Base-by-base conservation (phyloP, 2,329 filamentous ascomycete species). In the Colletotrichum tabaci region DNA sequence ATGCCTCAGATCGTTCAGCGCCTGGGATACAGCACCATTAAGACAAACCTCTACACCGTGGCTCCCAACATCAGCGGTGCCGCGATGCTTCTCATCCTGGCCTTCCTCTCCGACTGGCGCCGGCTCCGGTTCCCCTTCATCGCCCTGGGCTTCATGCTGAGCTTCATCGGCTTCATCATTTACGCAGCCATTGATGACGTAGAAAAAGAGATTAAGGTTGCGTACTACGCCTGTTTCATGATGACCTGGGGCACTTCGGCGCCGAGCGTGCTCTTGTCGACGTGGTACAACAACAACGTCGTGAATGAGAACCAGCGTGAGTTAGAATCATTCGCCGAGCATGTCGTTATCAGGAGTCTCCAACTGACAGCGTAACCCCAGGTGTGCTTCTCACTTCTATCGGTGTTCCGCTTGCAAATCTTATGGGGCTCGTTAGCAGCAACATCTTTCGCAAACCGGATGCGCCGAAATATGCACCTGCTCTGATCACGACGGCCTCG, bases 231-330 rank as follows among this genome's bases (percentile, higher is more conserved):
- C 6, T 91, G 88, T 66, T 95, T 95, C 80, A 93, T 95, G 91
- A 94, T 95, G 92, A 92, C 90, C 13, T 94, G 92, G 90, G 93
- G 93, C 18, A 94, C 92, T 0, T 91, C 90, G 1, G 92, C 93
- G 0, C 93, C 93, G 0, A 93, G 90, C 0, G 92, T 95, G 10
- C 84, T 95, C 84, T 91, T 71, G 83, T 90, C 74, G 85, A 89
- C 67, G 38, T 84, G 79, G 91, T 95, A 94, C 82, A 95, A 94
- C 82, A 95, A 95, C 84, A 96, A 96, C 78, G 88, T 94, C 67
- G 92, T 93, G 1, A 88, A 95, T 76, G 93, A 95, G 80, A 91
- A 91, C 68, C 89, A 90, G 47, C 90, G 93, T 57, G 86, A 94
- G 7, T 86, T 91, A n/a, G 9, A 21, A n/a, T n/a, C 2, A 0